phyloP scores from a whole-genome alignment of 2,329 filamentous ascomycete genomes.

The Colletotrichum limetticola region DNA sequence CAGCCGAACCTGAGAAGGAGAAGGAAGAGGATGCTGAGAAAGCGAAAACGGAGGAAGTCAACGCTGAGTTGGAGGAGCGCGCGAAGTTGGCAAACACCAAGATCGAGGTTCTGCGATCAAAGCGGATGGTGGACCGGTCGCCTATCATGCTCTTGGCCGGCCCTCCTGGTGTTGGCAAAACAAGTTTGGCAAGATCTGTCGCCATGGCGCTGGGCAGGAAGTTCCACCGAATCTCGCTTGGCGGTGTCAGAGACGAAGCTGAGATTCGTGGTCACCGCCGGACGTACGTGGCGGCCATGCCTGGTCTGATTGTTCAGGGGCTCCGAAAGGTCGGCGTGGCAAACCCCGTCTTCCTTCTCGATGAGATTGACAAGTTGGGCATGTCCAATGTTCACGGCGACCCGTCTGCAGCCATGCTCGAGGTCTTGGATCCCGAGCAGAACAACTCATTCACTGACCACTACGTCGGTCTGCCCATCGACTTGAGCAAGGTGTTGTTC shows the following conservation, averaged over 20 bases:
- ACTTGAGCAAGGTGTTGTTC: constrained; percentile 95
- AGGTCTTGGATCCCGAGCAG: constrained; percentile 97
- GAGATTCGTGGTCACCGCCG: constrained; percentile 95
- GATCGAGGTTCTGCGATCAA: constrained; percentile 80
- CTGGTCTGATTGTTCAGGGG: constrained; percentile 91
- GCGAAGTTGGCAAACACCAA: constrained; percentile 65
- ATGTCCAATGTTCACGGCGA: constrained; percentile 93
- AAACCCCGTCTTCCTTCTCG: constrained; percentile 94
- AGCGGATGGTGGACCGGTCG: constrained; percentile 92
- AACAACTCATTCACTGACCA: constrained; percentile 96
- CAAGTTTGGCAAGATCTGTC: constrained; percentile 91
- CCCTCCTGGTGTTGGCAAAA: constrained; percentile 95
- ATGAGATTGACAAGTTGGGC: constrained; percentile 98
- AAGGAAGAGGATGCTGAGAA: constrained; percentile 42
- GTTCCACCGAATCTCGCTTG: constrained; percentile 96
- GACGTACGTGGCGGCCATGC: constrained; percentile 99
- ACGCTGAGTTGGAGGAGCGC: constrained; percentile 44
- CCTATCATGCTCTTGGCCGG: constrained; percentile 94
- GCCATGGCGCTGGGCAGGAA: constrained; percentile 92
- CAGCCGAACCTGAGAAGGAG: constrained; percentile 32
- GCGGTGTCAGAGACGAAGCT: constrained; percentile 94
- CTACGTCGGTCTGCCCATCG: constrained; percentile 94
- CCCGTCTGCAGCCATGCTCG: constrained; percentile 96
- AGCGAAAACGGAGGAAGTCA: constrained; percentile 43
- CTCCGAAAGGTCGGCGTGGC: constrained; percentile 94